Evolutionary conservation across 345 rosid species (phyloP), one percentile per base, ranked within the genome.

Genomic region (Rhizophora apiculata): DNA sequence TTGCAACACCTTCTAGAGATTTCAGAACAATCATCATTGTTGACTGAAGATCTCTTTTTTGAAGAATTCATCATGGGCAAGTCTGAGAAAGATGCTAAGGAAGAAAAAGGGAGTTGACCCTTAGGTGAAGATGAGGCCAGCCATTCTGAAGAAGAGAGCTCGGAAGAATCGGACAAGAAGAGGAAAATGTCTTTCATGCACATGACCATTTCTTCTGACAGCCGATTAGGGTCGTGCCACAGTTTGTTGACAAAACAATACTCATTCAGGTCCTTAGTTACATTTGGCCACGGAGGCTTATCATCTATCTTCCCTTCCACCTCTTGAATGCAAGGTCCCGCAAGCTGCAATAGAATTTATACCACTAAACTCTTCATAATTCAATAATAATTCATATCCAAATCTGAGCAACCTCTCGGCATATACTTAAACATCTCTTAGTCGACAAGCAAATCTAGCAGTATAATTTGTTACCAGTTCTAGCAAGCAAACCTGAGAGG

Each of bases 141-240:
- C 24, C 86, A 78, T 24, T 83, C 83, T 5, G 80, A 71, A 75
- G 82, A 85, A 74, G 91, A 76, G 60, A 85, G 85, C 46, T 81
- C 73, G 34, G 89, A 85, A 71, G 97, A 80, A 77, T 86, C 97
- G 32, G 91, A 90, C 54, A 93, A 90, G 63, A 87, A 93, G 67
- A 89, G 82, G 75, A 84, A 94, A 82, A 94, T 89, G 78, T 91
- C 85, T 81, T 84, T 88, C 98, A 94, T 94, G 84, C 96, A 94
- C 82, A 84, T 76, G 51, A 91, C 84, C 96, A 94, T 94, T 83
- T 91, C 90, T 81, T 94, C 89, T 0, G 96, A 88, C 58, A 94
- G 74, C 70, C 69, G 82, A 76, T 89, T 91, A 65, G 98, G 98
- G 64, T 87, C 81, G 81, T 86, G 85, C 89, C 93, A 88, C 29